Percentiles rank a stretch among this genome's conserved stretches.
These are phyloP conservation scores for Lactarius sp. DNA, from an alignment of 768 basidiomycete species.

Conservation along the genomic window DNA sequence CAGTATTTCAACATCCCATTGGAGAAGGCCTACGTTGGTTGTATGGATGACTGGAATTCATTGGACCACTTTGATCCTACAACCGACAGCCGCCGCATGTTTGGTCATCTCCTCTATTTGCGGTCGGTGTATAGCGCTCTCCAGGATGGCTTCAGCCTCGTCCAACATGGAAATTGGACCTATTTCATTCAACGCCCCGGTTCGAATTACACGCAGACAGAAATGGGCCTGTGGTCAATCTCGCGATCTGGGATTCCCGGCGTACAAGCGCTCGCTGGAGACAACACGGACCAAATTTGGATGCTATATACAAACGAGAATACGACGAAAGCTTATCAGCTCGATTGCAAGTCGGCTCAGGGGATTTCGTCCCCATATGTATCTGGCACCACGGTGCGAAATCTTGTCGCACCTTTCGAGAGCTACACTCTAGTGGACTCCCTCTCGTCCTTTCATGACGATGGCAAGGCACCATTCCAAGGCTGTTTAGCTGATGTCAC, in stretches of 20 bases:
- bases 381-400: constrained; percentile 57
- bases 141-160: constrained; percentile 82
- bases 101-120: constrained; percentile 67
- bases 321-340: constrained; percentile 55
- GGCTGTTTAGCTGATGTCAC: constrained; percentile 69
- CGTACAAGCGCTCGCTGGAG: constrained; percentile 60
- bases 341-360: constrained; percentile 47
- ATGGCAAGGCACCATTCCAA: constrained; percentile 55
- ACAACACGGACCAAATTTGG: constrained; percentile 68
- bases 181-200: constrained; percentile 72
- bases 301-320: constrained; percentile 87
- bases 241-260: constrained; percentile 57
- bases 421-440: constrained; percentile 66
- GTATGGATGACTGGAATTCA: constrained; percentile 86
- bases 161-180: constrained; percentile 84
- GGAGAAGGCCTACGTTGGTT: constrained; percentile 75
- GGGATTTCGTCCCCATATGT: constrained; percentile 83
- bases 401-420: constrained; percentile 83
- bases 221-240: constrained; percentile 86
- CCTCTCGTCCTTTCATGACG: constrained; percentile 52
- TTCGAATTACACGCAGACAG: constrained; percentile 73
- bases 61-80: constrained; percentile 96
- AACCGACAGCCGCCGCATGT: constrained; percentile 64
- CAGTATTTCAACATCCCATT: constrained; percentile 95
- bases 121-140: constrained; percentile 65